Conservation (phyloP, 2,329 filamentous ascomycete species). For the Thermothelomyces thermophilus region DNA sequence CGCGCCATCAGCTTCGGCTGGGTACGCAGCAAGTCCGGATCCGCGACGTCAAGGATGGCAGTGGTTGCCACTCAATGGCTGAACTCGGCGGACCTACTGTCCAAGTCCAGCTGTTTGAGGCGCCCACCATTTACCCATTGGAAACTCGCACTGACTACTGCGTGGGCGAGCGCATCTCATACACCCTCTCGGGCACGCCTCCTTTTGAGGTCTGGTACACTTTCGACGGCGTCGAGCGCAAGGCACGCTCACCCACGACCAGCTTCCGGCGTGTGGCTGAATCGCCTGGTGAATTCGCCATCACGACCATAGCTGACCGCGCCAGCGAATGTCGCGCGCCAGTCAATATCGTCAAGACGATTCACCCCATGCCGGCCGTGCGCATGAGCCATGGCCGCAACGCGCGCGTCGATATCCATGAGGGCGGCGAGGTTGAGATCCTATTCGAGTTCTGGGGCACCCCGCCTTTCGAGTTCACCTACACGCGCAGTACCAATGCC, state of each 20-base stretch:
- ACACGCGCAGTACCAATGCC: slow-evolving; percentile 85
- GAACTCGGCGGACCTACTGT: slow-evolving; percentile 68
- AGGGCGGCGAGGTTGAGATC: slow-evolving; percentile 90
- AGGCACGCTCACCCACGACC: slow-evolving; percentile 70
- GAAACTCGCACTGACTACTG: slow-evolving; percentile 85
- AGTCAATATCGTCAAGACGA: slow-evolving; percentile 70
- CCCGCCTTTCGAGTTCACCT: slow-evolving; percentile 96
- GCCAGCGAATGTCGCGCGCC: slow-evolving; percentile 81
- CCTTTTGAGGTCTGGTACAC: slow-evolving; percentile 92
- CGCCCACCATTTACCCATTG: slow-evolving; percentile 81
- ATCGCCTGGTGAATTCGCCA: slow-evolving; percentile 78
- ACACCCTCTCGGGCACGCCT: slow-evolving; percentile 80
- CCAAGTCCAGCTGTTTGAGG: slow-evolving; percentile 86
- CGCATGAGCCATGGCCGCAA: slow-evolving; percentile 79
- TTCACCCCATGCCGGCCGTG: slow-evolving; percentile 89
- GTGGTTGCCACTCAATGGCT: slow-evolving; percentile 76
- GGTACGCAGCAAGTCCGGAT: slow-evolving; percentile 88
- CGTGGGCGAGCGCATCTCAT: slow-evolving; percentile 89
- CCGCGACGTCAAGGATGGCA: slow-evolving; percentile 78
- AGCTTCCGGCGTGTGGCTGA: slow-evolving; percentile 92
- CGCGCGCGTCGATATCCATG: slow-evolving; percentile 85
- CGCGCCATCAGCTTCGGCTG: slow-evolving; percentile 74
- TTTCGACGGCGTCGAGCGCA: slow-evolving; percentile 72
- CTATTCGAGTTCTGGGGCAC: slow-evolving; percentile 93
- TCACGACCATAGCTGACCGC: slow-evolving; percentile 80